Evolutionary conservation across 257 asterid genomes (phyloP).

Genomic region (Haberlea rhodopensis): DNA sequence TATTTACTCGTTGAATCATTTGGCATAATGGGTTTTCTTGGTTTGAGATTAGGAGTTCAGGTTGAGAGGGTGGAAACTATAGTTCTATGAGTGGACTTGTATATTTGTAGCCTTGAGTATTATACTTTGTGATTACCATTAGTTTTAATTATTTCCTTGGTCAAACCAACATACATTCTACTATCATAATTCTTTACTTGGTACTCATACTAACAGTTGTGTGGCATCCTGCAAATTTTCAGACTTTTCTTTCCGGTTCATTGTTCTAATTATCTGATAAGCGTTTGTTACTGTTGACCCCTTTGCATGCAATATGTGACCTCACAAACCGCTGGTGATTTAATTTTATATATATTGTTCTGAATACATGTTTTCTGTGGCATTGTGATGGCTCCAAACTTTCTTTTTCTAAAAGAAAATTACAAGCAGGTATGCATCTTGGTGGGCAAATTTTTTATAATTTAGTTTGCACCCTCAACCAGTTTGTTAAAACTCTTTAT

Average conservation of each 20-base stretch:
- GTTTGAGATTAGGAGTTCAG: neutral
- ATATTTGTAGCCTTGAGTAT: neutral
- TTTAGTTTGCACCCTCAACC: neutral
- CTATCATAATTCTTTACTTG: neutral
- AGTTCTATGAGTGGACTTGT: neutral
- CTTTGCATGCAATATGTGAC: neutral
- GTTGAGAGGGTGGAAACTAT: neutral
- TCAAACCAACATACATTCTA: neutral
- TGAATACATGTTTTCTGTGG: slow-evolving; percentile 4
- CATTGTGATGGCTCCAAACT: neutral
- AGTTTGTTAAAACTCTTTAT: slow-evolving; percentile 8
- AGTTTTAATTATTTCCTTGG: neutral
- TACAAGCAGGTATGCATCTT: neutral
- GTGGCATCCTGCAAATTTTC: neutral
- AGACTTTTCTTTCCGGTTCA: neutral
- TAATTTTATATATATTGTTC: neutral
- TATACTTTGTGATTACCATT: neutral
- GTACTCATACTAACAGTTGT: neutral
- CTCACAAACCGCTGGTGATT: neutral
- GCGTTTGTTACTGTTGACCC: neutral
- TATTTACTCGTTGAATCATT: neutral
- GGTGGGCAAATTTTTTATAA: neutral
- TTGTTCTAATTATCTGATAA: neutral
- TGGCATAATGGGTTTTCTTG: neutral
- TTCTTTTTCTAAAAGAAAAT: slow-evolving; percentile 2